Conservation (phyloP, 1,284 basidiomycete species). For the Rhodotorula sp. region DNA sequence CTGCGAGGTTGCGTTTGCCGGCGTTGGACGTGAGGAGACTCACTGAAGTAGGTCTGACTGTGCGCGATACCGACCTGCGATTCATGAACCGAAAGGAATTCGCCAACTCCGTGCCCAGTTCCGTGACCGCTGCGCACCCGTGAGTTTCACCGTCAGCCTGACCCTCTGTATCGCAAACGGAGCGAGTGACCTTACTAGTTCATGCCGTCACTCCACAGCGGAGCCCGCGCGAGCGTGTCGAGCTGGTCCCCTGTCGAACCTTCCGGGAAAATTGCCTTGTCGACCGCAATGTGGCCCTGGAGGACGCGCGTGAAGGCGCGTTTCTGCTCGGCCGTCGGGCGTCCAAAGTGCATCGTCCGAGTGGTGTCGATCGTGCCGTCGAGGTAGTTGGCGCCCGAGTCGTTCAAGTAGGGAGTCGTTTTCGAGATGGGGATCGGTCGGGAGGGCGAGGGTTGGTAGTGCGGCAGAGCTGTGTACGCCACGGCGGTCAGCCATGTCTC, state of each 20-base stretch:
- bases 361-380: constrained; percentile 94
- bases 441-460: constrained; percentile 79
- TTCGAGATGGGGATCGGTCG: constrained; percentile 70
- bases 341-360: constrained; percentile 74
- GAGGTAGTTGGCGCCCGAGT: constrained; percentile 52
- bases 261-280: constrained; percentile 77
- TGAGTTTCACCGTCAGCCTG: neutral
- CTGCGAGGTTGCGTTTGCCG: no score
- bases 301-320: constrained; percentile 89
- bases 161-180: neutral
- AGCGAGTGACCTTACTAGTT: constrained; percentile 50
- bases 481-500: neutral
- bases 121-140: constrained; percentile 46
- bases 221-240: constrained; percentile 79
- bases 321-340: constrained; percentile 68
- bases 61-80: constrained; percentile 51
- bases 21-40: neutral
- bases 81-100: constrained; percentile 92
- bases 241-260: constrained; percentile 75
- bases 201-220: constrained; percentile 87
- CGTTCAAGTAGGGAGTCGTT: constrained; percentile 79
- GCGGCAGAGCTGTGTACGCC: constrained; percentile 68
- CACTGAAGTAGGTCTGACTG: constrained; percentile 14
- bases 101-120: constrained; percentile 88
- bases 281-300: constrained; percentile 92